Percentiles rank a stretch among this genome's conserved stretches.
These are phyloP conservation scores for Neurospora discreta DNA, from an alignment of 495 filamentous ascomycete species.

Conservation along the genomic window DNA sequence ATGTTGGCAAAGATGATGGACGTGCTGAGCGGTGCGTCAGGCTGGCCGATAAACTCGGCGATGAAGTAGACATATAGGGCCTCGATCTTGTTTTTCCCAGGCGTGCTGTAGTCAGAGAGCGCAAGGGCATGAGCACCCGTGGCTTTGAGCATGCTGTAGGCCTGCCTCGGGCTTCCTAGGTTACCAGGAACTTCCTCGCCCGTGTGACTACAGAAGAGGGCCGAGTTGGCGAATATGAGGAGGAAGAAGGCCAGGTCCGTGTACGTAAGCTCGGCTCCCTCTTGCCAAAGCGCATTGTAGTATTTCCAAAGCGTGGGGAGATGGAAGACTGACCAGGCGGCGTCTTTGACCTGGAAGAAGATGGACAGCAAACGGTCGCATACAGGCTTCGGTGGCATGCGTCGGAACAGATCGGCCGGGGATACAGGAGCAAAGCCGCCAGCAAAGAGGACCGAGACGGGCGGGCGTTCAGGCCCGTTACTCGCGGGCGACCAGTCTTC, in stretches of 20 bases:
- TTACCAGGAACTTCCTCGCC: constrained; percentile 15
- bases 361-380: constrained; percentile 35
- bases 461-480: constrained; percentile 5
- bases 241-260: constrained; percentile 22
- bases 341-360: constrained; percentile 35
- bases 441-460: constrained; percentile 30
- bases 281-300: constrained; percentile 23
- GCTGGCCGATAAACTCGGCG: constrained; percentile 22
- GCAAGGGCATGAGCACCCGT: constrained; percentile 25
- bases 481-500: constrained; percentile 9
- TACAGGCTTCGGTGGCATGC: constrained; percentile 31
- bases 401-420: constrained; percentile 28
- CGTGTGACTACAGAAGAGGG: constrained; percentile 11
- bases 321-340: constrained; percentile 30
- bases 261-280: constrained; percentile 7
- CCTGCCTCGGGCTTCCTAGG: constrained; percentile 6
- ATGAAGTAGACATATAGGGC: constrained; percentile 26
- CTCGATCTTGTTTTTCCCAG: constrained; percentile 29
- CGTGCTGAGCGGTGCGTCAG: constrained; percentile 26
- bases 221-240: constrained; percentile 17
- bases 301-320: constrained; percentile 33
- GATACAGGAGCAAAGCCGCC: constrained; percentile 23
- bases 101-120: constrained; percentile 32
- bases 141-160: constrained; percentile 11
- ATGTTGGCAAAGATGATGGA: constrained; percentile 28